Conservation (phyloP, 345 rosid species). For the Cardamine resedifolia region DNA sequence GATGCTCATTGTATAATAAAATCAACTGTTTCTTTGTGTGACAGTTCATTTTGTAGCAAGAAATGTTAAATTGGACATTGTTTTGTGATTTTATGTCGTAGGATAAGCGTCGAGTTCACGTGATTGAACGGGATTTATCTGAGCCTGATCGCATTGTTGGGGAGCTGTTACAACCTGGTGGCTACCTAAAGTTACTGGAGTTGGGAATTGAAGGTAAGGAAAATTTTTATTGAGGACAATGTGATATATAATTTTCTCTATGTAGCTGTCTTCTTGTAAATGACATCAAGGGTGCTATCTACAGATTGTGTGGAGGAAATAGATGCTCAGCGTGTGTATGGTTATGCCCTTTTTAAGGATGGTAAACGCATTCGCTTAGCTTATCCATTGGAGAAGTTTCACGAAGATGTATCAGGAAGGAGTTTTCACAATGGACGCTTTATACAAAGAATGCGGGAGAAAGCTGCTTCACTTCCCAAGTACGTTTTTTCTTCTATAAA, state of each 20-base stretch:
- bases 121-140: conserved; percentile 66
- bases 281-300: background rate
- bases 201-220: conserved; percentile 64
- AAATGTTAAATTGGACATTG: background rate
- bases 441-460: conserved; percentile 52
- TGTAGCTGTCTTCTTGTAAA: background rate
- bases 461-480: conserved; percentile 52
- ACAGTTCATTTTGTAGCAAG: background rate
- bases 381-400: conserved; percentile 55
- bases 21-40: background rate
- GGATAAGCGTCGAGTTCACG: conserved; percentile 71
- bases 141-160: conserved; percentile 83
- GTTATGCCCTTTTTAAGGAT: conserved; percentile 54
- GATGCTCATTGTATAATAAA: background rate
- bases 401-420: conserved; percentile 51
- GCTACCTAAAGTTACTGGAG: conserved; percentile 70
- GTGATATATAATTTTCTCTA: background rate
- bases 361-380: conserved; percentile 44
- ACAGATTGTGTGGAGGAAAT: conserved; percentile 59
- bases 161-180: conserved; percentile 74
- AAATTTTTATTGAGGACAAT: background rate
- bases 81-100: conserved; percentile 21
- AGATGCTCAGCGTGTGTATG: conserved; percentile 54
- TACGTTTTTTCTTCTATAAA: background rate
- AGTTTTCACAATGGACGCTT: conserved; percentile 56